These are phyloP conservation scores for Paecilomyces fulvus DNA, from an alignment of 2,329 filamentous ascomycete species.

Conservation along the genomic window DNA sequence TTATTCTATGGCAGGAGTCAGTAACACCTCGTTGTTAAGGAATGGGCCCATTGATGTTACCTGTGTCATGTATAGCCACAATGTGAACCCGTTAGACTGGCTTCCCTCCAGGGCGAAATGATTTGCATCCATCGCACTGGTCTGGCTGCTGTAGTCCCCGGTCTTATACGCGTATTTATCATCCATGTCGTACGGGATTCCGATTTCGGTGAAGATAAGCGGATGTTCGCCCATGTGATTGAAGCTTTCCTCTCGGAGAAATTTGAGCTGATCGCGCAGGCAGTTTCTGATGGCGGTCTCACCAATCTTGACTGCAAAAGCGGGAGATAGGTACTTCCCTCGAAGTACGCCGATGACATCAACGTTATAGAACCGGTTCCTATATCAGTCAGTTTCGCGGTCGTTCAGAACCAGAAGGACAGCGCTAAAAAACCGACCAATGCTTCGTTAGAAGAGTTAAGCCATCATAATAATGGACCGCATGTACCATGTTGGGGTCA, in stretches of 20 bases:
- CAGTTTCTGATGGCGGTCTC: constrained; percentile 93
- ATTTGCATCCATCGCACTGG: constrained; percentile 88
- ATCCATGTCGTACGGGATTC: constrained; percentile 98
- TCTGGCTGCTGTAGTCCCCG: constrained; percentile 89
- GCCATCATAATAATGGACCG: constrained; percentile 94
- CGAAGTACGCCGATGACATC: constrained; percentile 88
- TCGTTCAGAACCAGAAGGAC: background rate
- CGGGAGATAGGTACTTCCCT: constrained; percentile 78
- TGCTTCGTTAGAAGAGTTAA: constrained; percentile 97
- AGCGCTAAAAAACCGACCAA: constrained; percentile 47
- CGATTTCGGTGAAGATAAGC: constrained; percentile 86
- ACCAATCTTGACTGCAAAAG: constrained; percentile 85
- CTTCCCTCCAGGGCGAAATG: constrained; percentile 86
- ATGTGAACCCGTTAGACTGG: constrained; percentile 70
- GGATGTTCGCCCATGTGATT: constrained; percentile 84
- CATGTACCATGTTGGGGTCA: constrained; percentile 81
- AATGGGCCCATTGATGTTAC: constrained; percentile 37
- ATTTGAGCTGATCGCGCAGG: constrained; percentile 76
- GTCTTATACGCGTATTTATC: constrained; percentile 91
- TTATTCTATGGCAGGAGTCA: constrained; percentile 52
- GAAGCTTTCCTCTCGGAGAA: constrained; percentile 76
- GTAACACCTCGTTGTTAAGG: background rate
- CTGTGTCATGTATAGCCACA: constrained; percentile 77
- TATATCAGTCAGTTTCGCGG: constrained; percentile 19
- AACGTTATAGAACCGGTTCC: constrained; percentile 91